Percentiles rank a stretch among this genome's conserved stretches.
Conservation (phyloP, 768 basidiomycete genomes). For the Stropharia rugosoannulata region DNA sequence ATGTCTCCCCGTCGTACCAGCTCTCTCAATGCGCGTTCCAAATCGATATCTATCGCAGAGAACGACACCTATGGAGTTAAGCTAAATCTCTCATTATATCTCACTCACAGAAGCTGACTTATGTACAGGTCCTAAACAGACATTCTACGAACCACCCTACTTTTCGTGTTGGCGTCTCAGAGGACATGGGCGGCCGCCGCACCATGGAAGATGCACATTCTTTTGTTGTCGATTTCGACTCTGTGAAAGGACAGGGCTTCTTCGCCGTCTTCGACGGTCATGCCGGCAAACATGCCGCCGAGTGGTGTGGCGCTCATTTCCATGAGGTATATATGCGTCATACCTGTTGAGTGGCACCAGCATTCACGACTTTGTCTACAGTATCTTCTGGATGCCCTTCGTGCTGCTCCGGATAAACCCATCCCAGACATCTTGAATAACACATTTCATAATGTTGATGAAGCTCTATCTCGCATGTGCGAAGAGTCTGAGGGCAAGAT, state of each 20-base stretch:
- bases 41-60: constrained; percentile 77
- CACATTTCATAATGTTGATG: constrained; percentile 94
- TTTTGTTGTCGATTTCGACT: constrained; percentile 92
- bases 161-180: constrained; percentile 72
- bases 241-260: constrained; percentile 92
- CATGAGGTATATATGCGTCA: constrained; percentile 61
- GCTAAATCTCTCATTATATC: constrained; percentile 9
- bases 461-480: constrained; percentile 76
- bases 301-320: constrained; percentile 98
- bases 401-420: constrained; percentile 49
- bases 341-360: neutral
- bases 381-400: constrained; percentile 69
- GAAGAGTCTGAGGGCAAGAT: constrained; percentile 89
- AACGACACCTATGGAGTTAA: constrained; percentile 77
- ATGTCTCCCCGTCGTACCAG: constrained; percentile 44
- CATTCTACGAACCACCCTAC: constrained; percentile 66
- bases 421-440: constrained; percentile 90
- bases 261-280: constrained; percentile 99
- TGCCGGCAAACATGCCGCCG: constrained; percentile 97
- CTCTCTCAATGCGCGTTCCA: constrained; percentile 78
- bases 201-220: constrained; percentile 99
- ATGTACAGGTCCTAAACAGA: constrained; percentile 64
- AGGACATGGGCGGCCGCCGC: constrained; percentile 87
- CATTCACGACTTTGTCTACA: constrained; percentile 11
- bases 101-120: constrained; percentile 1